Evolutionary conservation across 306 rosid genomes (phyloP).

Genomic region (Phaseolus lunatus): DNA sequence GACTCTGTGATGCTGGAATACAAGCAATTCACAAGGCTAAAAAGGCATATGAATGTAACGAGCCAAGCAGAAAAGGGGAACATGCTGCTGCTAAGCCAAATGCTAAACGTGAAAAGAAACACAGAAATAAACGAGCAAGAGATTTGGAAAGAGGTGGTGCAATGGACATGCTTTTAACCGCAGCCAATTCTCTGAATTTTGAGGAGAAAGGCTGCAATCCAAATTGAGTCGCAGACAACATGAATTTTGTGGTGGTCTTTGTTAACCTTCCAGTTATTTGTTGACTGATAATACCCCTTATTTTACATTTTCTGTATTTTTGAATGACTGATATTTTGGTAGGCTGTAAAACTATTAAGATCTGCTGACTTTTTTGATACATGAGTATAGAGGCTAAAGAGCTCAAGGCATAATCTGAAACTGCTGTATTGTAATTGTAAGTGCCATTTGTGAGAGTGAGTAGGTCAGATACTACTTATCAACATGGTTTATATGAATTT

Average conservation of each 20-base stretch:
- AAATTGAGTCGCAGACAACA: conserved; percentile 33
- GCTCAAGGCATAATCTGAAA: conserved; percentile 44
- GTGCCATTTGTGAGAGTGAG: conserved; percentile 38
- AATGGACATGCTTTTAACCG: conserved; percentile 87
- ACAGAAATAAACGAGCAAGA: conserved; percentile 52
- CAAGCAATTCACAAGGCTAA: conserved; percentile 64
- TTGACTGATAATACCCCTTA: too few species aligned
- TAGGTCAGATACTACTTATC: conserved; percentile 37
- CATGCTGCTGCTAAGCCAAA: conserved; percentile 47
- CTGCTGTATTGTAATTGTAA: conserved; percentile 1
- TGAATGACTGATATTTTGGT: conserved; percentile 51
- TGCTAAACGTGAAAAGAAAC: conserved; percentile 46
- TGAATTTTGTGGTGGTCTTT: conserved; percentile 39
- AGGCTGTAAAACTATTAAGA: conserved; percentile 56
- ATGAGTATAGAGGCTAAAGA: conserved; percentile 48
- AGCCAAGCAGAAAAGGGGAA: conserved; percentile 41
- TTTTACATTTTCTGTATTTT: conserved; percentile 37
- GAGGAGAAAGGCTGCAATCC: conserved; percentile 61
- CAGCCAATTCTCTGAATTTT: conserved; percentile 69
- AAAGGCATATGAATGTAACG: conserved; percentile 56
- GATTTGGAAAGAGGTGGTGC: conserved; percentile 66
- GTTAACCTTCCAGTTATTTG: conserved; percentile 10
- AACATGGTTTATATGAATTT: conserved; percentile 32
- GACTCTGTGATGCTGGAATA: conserved; percentile 68
- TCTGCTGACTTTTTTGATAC: conserved; percentile 57